Evolutionary conservation across 192 early-diverging fungal genomes (phyloP).

Genomic region (Backusella westeae): DNA sequence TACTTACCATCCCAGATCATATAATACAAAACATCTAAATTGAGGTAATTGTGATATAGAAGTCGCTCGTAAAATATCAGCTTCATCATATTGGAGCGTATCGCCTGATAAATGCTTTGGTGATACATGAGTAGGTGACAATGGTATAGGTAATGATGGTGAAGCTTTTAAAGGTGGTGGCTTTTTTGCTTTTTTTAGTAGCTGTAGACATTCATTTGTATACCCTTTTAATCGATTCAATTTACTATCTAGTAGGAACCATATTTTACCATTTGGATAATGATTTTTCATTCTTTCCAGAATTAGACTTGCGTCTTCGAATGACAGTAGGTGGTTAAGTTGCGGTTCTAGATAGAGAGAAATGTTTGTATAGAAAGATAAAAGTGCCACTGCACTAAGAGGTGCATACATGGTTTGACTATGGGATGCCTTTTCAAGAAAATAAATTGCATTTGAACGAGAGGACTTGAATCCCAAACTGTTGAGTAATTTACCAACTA

Average conservation of each 20-base stretch:
- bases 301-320: constrained; percentile 16
- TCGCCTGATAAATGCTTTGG: not conserved
- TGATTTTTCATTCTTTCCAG: constrained; percentile 23
- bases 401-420: constrained; percentile 21
- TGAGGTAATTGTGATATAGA: constrained; percentile 27
- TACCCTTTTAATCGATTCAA: constrained; percentile 23
- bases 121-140: not conserved
- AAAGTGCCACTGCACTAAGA: constrained; percentile 20
- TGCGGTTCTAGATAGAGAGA: constrained; percentile 26
- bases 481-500: constrained; percentile 29
- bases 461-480: constrained; percentile 33
- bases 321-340: constrained; percentile 16
- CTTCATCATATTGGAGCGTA: not conserved
- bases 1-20: constrained; percentile 38
- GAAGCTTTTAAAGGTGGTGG: not conserved
- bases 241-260: constrained; percentile 28
- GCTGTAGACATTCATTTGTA: constrained; percentile 9
- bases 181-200: constrained; percentile 10
- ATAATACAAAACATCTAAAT: constrained; percentile 19
- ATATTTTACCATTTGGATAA: constrained; percentile 26
- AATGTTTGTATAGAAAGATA: constrained; percentile 30
- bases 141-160: not conserved
- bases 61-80: not conserved
- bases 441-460: constrained; percentile 21
- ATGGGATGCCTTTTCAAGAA: constrained; percentile 21